These are phyloP conservation scores for thale cress (Arabidopsis thaliana) DNA, from an alignment of 345 rosid species.

Conservation along the genomic window DNA sequence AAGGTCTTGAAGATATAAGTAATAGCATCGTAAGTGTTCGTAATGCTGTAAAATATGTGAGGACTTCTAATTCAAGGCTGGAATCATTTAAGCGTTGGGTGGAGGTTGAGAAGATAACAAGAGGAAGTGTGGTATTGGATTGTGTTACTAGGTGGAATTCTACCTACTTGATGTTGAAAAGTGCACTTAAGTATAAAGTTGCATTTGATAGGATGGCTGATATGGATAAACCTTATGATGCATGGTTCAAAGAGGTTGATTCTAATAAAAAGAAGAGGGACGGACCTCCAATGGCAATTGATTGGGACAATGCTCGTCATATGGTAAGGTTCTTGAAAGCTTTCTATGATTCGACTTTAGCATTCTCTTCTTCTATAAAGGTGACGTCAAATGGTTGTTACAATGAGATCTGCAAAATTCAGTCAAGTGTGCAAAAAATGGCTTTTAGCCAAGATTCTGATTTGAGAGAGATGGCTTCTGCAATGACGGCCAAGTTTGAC, in stretches of 20 bases:
- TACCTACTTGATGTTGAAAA: neutral
- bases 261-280: too few relatives aligned
- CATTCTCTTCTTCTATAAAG: neutral
- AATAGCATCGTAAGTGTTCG: neutral
- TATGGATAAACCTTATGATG: neutral
- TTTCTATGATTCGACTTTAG: neutral
- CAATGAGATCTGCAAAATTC: neutral
- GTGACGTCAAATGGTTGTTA: neutral
- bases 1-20: neutral
- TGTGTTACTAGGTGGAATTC: slow-evolving; percentile 9
- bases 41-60: neutral
- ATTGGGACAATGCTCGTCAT: neutral
- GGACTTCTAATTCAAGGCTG: neutral
- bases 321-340: neutral
- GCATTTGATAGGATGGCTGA: neutral
- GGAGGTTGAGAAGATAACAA: neutral
- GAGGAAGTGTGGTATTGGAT: slow-evolving; percentile 7
- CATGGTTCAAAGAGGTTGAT: too few relatives aligned
- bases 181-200: neutral
- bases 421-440: neutral
- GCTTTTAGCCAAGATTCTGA: neutral
- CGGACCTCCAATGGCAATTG: neutral
- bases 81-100: slow-evolving; percentile 1
- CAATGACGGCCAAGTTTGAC: neutral
- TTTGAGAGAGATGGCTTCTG: neutral